A percentile compares a stretch with the other conserved stretches of the same genome.
These are phyloP conservation scores for Trichopus zeylanicus DNA, from an alignment of 116 monocot species.

Conservation along the genomic window DNA sequence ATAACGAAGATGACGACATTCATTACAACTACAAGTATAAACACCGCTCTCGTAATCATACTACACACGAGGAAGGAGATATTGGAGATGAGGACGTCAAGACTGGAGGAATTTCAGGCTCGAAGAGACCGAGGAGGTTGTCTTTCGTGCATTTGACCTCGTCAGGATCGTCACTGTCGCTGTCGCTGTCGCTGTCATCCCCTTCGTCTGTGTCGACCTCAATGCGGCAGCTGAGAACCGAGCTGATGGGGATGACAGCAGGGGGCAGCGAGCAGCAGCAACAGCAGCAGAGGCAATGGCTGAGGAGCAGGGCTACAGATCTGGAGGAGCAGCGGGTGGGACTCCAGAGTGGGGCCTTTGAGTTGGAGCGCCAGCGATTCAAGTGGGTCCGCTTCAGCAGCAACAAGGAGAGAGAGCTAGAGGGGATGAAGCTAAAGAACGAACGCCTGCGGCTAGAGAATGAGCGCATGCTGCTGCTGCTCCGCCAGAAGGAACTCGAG, in stretches of 20 bases:
- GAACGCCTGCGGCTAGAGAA: constrained; percentile 53
- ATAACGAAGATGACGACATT: neutral
- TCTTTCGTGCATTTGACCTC: neutral
- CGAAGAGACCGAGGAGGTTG: constrained; percentile 12
- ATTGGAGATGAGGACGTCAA: constrained; percentile 13
- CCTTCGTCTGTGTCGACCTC: constrained; percentile 10
- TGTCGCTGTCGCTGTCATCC: constrained; percentile 29
- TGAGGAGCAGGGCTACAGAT: constrained; percentile 44
- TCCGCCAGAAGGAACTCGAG: constrained; percentile 64
- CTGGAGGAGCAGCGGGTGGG: constrained; percentile 66
- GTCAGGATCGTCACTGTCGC: constrained; percentile 4
- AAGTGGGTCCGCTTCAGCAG: constrained; percentile 75
- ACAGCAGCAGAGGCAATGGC: constrained; percentile 46
- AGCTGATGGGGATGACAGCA: constrained; percentile 24
- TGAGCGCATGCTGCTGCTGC: constrained; percentile 63
- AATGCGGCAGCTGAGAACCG: constrained; percentile 30
- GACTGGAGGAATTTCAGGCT: neutral
- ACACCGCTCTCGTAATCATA: neutral
- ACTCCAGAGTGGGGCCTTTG: constrained; percentile 33
- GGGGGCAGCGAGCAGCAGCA: constrained; percentile 32
- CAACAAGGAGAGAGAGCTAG: constrained; percentile 77
- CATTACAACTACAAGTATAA: too few species aligned
- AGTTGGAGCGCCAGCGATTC: constrained; percentile 61
- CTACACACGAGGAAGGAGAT: neutral
- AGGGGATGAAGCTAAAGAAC: constrained; percentile 47